Percentiles rank a stretch among this genome's conserved stretches.
Conservation (phyloP, 805 yeast genomes). For the Candida namnaoensis region DNA sequence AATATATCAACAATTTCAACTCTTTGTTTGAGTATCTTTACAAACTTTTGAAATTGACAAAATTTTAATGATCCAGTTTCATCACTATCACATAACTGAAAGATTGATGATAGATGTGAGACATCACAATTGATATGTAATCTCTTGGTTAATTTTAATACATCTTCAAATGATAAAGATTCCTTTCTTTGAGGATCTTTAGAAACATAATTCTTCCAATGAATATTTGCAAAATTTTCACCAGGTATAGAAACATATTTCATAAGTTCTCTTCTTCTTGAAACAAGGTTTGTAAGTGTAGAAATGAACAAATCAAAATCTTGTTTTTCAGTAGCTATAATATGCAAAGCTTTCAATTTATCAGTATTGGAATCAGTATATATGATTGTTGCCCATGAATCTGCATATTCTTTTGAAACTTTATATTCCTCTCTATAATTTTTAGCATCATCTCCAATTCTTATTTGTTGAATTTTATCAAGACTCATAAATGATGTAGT, state of each 20-base stretch:
- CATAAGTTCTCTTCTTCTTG: slow-evolving; percentile 53
- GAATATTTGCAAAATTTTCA: slow-evolving; percentile 51
- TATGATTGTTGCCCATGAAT: slow-evolving; percentile 74
- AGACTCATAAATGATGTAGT: slow-evolving; percentile 35
- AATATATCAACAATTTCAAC: slow-evolving; percentile 52
- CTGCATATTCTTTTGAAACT: slow-evolving; percentile 54
- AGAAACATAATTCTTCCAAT: slow-evolving; percentile 47
- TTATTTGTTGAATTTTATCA: slow-evolving; percentile 56
- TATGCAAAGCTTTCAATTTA: slow-evolving; percentile 71
- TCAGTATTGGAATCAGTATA: slow-evolving; percentile 51
- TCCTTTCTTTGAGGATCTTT: slow-evolving; percentile 26
- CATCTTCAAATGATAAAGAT: slow-evolving; percentile 53
- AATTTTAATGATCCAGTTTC: slow-evolving; percentile 49
- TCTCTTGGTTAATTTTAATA: slow-evolving; percentile 52
- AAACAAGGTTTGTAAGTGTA: slow-evolving; percentile 46
- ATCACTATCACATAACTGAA: slow-evolving; percentile 43
- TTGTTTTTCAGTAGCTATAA: slow-evolving; percentile 48
- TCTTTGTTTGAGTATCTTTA: slow-evolving; percentile 55
- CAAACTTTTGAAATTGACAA: slow-evolving; percentile 68
- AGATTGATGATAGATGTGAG: slow-evolving; percentile 38
- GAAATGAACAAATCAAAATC: slow-evolving; percentile 47
- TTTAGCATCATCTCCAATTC: slow-evolving; percentile 63
- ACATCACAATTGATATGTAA: slow-evolving; percentile 66
- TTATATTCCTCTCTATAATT: slow-evolving; percentile 84
- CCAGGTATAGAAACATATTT: slow-evolving; percentile 56